A percentile compares a stretch with the other conserved stretches of the same genome.
phyloP scores from a whole-genome alignment of 768 basidiomycete genomes.

The Trametes elegans region DNA sequence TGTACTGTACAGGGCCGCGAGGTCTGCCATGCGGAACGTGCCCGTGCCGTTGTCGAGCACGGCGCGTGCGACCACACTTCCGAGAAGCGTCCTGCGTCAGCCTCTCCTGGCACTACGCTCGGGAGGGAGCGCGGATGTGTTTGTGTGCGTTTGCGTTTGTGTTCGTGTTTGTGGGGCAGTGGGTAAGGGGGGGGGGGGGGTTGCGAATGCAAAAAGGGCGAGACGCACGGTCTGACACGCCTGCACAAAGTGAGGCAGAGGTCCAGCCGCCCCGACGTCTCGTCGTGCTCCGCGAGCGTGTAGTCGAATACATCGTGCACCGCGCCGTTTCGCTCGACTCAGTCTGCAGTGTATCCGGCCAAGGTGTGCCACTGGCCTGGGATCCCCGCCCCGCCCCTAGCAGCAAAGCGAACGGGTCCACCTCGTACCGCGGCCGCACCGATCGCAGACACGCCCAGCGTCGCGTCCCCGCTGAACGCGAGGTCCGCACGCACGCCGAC shows the following conservation, averaged over 20 bases:
- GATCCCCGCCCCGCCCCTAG: too few species aligned
- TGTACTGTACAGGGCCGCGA: constrained; percentile 38
- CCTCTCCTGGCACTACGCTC: too few species aligned
- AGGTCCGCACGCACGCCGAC: constrained; percentile 39
- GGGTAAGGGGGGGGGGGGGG: too few species aligned
- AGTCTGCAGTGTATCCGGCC: constrained; percentile 34
- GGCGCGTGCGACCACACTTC: constrained; percentile 43
- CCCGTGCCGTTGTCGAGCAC: constrained; percentile 36
- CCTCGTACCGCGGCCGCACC: constrained; percentile 43
- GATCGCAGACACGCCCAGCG: constrained; percentile 41
- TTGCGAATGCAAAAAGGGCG: too few species aligned
- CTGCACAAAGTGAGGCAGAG: too few species aligned
- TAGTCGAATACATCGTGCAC: constrained; percentile 47
- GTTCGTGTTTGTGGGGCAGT: too few species aligned
- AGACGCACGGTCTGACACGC: too few species aligned
- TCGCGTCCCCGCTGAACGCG: constrained; percentile 33
- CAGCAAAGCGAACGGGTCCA: constrained; percentile 15
- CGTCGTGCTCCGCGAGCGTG: constrained; percentile 34
- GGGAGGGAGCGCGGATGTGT: too few species aligned
- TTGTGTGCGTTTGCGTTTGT: too few species aligned
- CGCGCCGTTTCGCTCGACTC: constrained; percentile 34
- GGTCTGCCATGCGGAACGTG: constrained; percentile 38
- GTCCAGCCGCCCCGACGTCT: constrained; percentile 37
- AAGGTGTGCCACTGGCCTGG: too few species aligned
- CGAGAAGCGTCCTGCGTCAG: constrained; percentile 37